Evolutionary conservation across 257 asterid genomes (phyloP), one percentile per base, ranked within the genome.

Genomic region (Penstemon newberryi): DNA sequence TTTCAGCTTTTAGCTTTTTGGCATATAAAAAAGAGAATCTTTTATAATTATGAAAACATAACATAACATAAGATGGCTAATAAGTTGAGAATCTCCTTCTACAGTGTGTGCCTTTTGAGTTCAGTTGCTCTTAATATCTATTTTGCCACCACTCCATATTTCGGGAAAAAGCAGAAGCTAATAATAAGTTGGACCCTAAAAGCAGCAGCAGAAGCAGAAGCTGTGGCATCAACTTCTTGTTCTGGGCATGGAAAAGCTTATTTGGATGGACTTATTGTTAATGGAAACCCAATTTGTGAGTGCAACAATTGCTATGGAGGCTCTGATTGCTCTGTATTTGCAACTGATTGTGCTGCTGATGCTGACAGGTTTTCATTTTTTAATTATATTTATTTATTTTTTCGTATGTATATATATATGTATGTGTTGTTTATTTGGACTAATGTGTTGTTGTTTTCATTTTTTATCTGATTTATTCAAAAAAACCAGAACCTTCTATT

Each of bases 161-260:
- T 6, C 42, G 65, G 59, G 40, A 53, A 58, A 2, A 65, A 38
- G 63, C 69, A 79, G 73, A 72, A 71, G 81, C 75, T 84, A 25
- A 25, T 25, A 73, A 82, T 25, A 73, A 82, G 77, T 15, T 88
- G 97, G 96, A 82, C 79, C 55, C 38, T 44, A 64, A 65, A 50
- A 40, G 96, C 95, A 19, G 96, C 92, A 3, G 79, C 64, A 19
- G 83, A 86, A 80, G 94, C 97, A 0, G 95, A 90, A 75, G 74
- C 76, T 7, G 86, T 79, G 39, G 96, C 96, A 0, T 49, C 70
- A 3, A 62, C 79, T 2, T 40, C 73, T 7, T 90, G 96, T 50
- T 86, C 94, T 1, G 91, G 84, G 5, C 82, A 88, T 78, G 97
- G 97, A 47, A 78, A 76, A 74, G 89, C 90, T 36, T 88, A 62